Evolutionary conservation across 495 filamentous ascomycete species (phyloP).

Genomic region (Annulohypoxylon moriforme): DNA sequence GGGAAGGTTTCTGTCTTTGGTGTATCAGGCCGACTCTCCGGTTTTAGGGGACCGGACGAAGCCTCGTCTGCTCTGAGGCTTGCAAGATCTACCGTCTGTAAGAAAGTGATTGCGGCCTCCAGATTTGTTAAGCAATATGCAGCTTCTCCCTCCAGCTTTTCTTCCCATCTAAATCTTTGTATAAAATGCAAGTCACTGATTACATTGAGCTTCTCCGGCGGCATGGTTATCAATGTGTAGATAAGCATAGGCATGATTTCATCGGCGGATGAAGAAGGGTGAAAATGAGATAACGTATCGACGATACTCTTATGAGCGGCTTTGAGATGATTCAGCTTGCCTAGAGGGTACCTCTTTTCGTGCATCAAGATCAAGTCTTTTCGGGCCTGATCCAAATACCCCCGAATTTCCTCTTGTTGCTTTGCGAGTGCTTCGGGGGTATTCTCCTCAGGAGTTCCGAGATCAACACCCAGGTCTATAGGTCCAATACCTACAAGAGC

Average conservation of each 20-base stretch:
- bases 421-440: constrained; percentile 64
- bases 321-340: constrained; percentile 90
- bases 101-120: constrained; percentile 92
- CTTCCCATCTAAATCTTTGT: constrained; percentile 88
- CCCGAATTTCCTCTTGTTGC: constrained; percentile 76
- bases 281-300: constrained; percentile 78
- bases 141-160: constrained; percentile 88
- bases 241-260: constrained; percentile 97
- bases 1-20: constrained; percentile 65
- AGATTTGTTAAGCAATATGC: constrained; percentile 97
- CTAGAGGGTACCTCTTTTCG: constrained; percentile 84
- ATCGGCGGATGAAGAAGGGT: constrained; percentile 93
- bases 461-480: constrained; percentile 84
- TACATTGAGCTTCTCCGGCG: constrained; percentile 85
- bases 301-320: constrained; percentile 93
- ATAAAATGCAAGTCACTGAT: constrained; percentile 95
- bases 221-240: constrained; percentile 90
- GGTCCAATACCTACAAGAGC: constrained; percentile 89
- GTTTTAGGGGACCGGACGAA: constrained; percentile 69
- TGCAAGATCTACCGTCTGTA: constrained; percentile 97
- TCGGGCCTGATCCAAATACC: constrained; percentile 77
- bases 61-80: constrained; percentile 87
- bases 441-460: constrained; percentile 61
- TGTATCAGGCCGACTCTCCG: constrained; percentile 52
- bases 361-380: constrained; percentile 85